phyloP scores from a whole-genome alignment of 257 asterid genomes.

The Solanum medicagineum region DNA sequence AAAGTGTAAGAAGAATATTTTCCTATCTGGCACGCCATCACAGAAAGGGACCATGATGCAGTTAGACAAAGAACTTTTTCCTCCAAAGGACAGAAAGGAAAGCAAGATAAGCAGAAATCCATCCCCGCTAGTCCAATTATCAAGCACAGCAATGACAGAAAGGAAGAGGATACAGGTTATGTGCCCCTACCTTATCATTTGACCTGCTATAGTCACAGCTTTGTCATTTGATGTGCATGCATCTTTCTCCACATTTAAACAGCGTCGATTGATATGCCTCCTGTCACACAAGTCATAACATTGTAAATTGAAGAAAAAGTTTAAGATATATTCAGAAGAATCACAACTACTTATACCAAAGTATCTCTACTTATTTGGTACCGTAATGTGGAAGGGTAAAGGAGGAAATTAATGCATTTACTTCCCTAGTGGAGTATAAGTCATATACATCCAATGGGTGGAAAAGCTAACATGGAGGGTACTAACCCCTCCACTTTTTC shows the following conservation, averaged over 20 bases:
- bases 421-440: not conserved
- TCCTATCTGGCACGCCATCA: not conserved
- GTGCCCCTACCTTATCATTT: slow-evolving; percentile 48
- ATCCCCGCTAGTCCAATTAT: not conserved
- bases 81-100: not conserved
- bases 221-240: slow-evolving; percentile 30
- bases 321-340: not conserved
- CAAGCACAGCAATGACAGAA: not conserved
- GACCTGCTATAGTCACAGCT: slow-evolving; percentile 42
- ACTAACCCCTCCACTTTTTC: not conserved
- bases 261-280: slow-evolving; percentile 36
- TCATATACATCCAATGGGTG: not conserved
- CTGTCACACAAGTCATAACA: slow-evolving; percentile 21
- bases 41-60: not conserved
- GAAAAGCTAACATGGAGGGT: not conserved
- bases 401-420: not conserved
- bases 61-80: not conserved
- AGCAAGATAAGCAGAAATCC: not conserved
- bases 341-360: not conserved
- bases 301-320: not conserved
- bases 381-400: not conserved
- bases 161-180: not conserved
- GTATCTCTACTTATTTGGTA: not conserved
- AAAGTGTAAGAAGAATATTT: not conserved
- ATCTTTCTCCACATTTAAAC: slow-evolving; percentile 26